Evolutionary conservation across 2,329 filamentous ascomycete species (phyloP), one percentile per base, ranked within the genome.

Genomic region (Pseudogymnoascus sp.): DNA sequence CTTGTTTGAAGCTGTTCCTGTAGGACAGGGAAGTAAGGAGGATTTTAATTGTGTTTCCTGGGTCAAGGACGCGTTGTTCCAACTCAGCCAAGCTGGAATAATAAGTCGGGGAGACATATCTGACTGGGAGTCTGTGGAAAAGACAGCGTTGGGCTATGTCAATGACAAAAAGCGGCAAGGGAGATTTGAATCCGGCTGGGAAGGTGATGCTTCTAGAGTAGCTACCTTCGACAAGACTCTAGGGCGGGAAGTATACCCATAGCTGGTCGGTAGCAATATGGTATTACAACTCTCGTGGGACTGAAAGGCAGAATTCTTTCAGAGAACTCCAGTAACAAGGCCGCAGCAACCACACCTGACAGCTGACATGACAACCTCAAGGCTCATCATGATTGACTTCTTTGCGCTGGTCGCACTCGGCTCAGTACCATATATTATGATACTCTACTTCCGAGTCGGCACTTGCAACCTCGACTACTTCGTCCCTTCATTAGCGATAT

Each of bases 401-500:
- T 29, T 55, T 55, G 48, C 29, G 29, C 29, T 55, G 35, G 21
- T 55, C 5, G 5, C 48, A 10, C 2, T 35, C 8, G 15, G 29
- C 10, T 55, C 29, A 5, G 35, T 55, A 55, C 29, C 29, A 35
- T 55, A 29, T 29, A 55, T 55, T 55, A 55, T 55, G n/a, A 55
- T 55, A 21, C 48, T 55, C 12, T 29, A 55, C 48, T 35, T 55
- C 29, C n/a, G 29, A 13, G 48, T 55, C 15, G 29, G 48, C 15
- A 55, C 48, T 8, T 55, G 17, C 48, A 29, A 35, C 15, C 48
- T 80, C 2, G 76, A 77, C 6, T 82, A 76, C 65, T 66, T 78
- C 39, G 51, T 80, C 2, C 81, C 80, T 0, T 73, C 76, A 0
- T 62, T 76, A 21, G 65, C 78, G 3, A 76, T 81, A 73, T 68